Percentiles rank a stretch among this genome's conserved stretches.
phyloP scores from a whole-genome alignment of 768 basidiomycete species.

The Russula foetens region DNA sequence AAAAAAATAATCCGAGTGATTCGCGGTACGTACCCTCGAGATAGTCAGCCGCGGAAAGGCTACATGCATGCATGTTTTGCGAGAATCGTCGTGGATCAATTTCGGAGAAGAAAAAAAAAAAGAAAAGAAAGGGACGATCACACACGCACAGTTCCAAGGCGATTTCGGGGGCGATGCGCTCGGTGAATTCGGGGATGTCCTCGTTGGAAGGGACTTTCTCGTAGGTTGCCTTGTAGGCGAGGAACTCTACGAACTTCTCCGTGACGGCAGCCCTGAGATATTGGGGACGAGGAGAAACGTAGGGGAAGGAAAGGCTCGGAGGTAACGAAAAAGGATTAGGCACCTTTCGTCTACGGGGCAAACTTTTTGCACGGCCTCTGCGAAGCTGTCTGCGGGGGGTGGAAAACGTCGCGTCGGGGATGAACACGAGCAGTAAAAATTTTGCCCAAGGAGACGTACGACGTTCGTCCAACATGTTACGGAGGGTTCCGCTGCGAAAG shows the following conservation, averaged over 20 bases:
- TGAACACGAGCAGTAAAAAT: conserved; percentile 5
- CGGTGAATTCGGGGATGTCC: conserved; percentile 77
- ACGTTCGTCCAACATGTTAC: conserved; percentile 61
- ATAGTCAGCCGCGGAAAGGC: conserved; percentile 57
- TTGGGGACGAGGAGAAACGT: not conserved
- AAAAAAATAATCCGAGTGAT: not conserved
- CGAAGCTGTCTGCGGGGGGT: conserved; percentile 49
- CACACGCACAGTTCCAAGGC: conserved; percentile 77
- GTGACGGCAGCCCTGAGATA: conserved; percentile 49
- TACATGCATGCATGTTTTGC: no score
- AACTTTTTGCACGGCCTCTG: conserved; percentile 63
- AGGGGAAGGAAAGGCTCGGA: not conserved
- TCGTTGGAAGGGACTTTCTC: conserved; percentile 63
- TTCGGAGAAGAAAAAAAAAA: not conserved
- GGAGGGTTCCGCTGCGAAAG: conserved; percentile 71
- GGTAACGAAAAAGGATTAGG: not conserved
- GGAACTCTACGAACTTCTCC: conserved; percentile 86
- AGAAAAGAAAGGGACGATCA: not conserved
- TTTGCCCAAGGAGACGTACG: conserved; percentile 42
- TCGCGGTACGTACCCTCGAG: conserved; percentile 43
- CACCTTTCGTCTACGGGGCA: conserved; percentile 69
- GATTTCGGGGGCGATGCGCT: conserved; percentile 80
- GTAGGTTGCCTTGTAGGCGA: conserved; percentile 77
- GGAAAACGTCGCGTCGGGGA: not conserved
- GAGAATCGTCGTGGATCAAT: no score